Evolutionary conservation across 2,329 filamentous ascomycete genomes (phyloP).

Genomic region (Colletotrichum noveboracense): DNA sequence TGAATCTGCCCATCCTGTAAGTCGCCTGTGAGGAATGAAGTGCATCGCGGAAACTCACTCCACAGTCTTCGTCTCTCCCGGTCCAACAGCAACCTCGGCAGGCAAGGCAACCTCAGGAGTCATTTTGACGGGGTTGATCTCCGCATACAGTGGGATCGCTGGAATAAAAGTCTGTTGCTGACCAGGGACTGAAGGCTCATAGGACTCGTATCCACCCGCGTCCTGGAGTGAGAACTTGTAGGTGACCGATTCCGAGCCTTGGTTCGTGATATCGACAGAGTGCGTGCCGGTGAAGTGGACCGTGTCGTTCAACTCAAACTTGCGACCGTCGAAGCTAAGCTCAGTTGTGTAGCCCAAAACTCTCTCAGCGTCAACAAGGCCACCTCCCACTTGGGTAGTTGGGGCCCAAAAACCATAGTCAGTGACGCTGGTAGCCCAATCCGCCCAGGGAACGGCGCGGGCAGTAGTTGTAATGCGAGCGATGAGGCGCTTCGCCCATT

Average conservation of each 20-base stretch:
- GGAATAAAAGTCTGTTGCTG: neutral
- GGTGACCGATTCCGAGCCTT: conserved; percentile 37
- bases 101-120: neutral
- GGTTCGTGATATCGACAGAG: conserved; percentile 46
- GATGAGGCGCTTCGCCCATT: neutral
- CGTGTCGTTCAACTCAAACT: conserved; percentile 54
- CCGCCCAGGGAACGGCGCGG: neutral
- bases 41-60: neutral
- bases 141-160: neutral
- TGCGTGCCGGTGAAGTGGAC: conserved; percentile 42
- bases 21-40: fast-evolving
- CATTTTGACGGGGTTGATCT: neutral
- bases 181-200: neutral
- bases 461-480: neutral
- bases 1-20: neutral
- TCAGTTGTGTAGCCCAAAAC: conserved; percentile 43
- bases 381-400: conserved; percentile 45
- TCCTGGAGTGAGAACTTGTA: conserved; percentile 47
- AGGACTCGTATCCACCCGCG: conserved; percentile 11
- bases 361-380: conserved; percentile 50
- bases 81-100: neutral
- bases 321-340: conserved; percentile 37
- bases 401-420: conserved; percentile 3
- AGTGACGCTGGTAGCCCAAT: neutral
- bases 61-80: neutral